These are phyloP conservation scores for Aristolochia fimbriata DNA, from an alignment of 164 flowering plant genomes.

Conservation along the genomic window DNA sequence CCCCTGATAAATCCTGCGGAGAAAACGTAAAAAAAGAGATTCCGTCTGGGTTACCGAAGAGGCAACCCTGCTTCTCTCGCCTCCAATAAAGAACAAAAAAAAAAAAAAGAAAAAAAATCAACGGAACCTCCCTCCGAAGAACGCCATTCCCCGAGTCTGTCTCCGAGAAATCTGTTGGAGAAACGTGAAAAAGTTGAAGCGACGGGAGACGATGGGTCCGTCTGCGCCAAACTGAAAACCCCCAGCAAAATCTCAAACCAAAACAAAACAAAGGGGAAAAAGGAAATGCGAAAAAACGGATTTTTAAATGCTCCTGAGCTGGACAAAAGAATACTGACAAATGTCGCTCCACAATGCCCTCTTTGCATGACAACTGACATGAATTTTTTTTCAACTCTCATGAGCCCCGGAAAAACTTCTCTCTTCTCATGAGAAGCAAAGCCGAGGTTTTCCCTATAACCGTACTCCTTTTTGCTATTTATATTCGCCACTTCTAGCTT, in stretches of 20 bases:
- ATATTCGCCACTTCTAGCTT: not conserved
- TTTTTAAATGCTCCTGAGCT: conserved; percentile 5
- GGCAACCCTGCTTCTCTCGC: not conserved
- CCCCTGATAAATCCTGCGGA: no score
- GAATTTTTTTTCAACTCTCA: conserved; percentile 7
- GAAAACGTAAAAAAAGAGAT: no score
- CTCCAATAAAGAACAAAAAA: conserved; percentile 6
- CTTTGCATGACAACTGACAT: conserved; percentile 21
- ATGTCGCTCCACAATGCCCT: not conserved
- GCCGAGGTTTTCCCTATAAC: conserved; percentile 13
- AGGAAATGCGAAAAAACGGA: not conserved
- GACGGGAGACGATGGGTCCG: conserved; percentile 1
- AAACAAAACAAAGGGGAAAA: not conserved
- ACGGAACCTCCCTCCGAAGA: not conserved
- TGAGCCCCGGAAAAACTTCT: conserved; percentile 4
- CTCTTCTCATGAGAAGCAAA: conserved; percentile 14
- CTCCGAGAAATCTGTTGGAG: conserved; percentile 14
- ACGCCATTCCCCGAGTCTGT: not conserved
- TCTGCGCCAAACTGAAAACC: no score
- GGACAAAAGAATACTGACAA: conserved; percentile 2
- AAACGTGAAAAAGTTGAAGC: conserved; percentile 6
- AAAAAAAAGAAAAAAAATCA: conserved; percentile 10
- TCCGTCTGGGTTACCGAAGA: no score
- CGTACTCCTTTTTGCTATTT: conserved; percentile 11
- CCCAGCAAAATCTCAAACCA: not conserved